Base-by-base conservation (phyloP, 176 grass and related monocot species). In the Coix lacrymajobi region DNA sequence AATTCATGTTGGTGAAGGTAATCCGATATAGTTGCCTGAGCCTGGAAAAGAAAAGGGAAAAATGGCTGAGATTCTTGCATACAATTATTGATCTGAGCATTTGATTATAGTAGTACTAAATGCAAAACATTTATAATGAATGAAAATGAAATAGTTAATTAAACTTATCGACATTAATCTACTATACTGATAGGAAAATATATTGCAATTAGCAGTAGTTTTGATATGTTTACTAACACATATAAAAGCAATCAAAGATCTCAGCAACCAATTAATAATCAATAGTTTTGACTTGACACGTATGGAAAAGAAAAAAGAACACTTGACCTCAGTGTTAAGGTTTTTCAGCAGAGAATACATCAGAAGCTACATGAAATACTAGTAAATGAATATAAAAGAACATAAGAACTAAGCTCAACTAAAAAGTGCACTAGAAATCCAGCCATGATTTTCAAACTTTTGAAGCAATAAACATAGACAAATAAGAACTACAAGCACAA, bases 1-100 rank as follows among this genome's bases (percentile, higher is more conserved):
- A 90, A 84, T 72, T 99, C 97, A 78, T 94, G 83, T 73, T 83
- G 83, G 46, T 84, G 88, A 66, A 96, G 84, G 80, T 96, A 83
- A 71, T 96, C 91, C 66, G 80, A 63, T 48, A 99, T 86, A 77
- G 85, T 88, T 82, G 78, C 83, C 83, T 96, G 91, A 72, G 83
- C 85, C 97, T 99, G 85, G 61, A 87, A 91, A 79, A 84, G 17
- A 93, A 84, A 70, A 65, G 54, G 68, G 34, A 13, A 93, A 84
- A 70, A 65, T 62, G 68, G 34, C 13, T 75, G 62, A 66, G 33
- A 68, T 56, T 40, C 16, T 17, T 2, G 2, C 1, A 16, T 70
- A 44, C 64, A 19, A 19, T n/a, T 24, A 20, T 78, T 38, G 3
- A 64, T 66, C 41, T 66, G 4, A 22, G 8, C 0, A 65, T 52